Evolutionary conservation across 2,329 filamentous ascomycete genomes (phyloP).

Genomic region (Ceratocystis albifundus): DNA sequence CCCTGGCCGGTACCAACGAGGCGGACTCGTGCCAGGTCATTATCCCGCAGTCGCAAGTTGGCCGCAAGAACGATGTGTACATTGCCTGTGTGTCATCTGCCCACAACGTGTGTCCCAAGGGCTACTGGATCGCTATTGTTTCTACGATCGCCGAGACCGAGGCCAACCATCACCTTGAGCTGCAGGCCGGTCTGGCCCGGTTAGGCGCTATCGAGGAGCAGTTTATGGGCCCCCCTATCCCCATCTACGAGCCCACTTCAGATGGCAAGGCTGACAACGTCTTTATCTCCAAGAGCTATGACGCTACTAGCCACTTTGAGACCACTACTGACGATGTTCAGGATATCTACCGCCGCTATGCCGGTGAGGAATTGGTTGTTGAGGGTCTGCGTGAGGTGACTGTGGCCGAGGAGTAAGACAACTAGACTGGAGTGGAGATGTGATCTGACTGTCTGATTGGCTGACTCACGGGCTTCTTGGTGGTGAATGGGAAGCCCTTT

Average conservation of each 20-base stretch:
- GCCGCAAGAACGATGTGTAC: conserved; percentile 96
- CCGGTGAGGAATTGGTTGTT: conserved; percentile 75
- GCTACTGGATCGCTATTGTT: conserved; percentile 97
- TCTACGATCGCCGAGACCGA: conserved; percentile 89
- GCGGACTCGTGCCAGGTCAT: conserved; percentile 88
- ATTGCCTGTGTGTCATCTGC: conserved; percentile 89
- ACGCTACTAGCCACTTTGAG: conserved; percentile 96
- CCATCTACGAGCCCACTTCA: conserved; percentile 82
- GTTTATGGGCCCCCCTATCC: conserved; percentile 86
- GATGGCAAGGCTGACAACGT: conserved; percentile 78
- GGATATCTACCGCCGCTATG: conserved; percentile 78
- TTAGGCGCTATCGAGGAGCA: conserved; percentile 92
- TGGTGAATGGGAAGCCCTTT: not conserved
- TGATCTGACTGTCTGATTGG: too few relatives aligned
- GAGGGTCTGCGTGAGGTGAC: conserved; percentile 73
- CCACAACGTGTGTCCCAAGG: conserved; percentile 97
- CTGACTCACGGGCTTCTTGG: not conserved
- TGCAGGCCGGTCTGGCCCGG: conserved; percentile 82
- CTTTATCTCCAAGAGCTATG: conserved; percentile 98
- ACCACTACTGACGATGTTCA: conserved; percentile 81
- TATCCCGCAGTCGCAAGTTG: conserved; percentile 94
- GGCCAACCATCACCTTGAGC: conserved; percentile 90
- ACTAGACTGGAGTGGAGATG: not conserved
- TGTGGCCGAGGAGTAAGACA: conserved; percentile 45
- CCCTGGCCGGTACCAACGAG: conserved; percentile 77